Evolutionary conservation across 768 basidiomycete genomes (phyloP).

Genomic region (Exidia glandulosa): DNA sequence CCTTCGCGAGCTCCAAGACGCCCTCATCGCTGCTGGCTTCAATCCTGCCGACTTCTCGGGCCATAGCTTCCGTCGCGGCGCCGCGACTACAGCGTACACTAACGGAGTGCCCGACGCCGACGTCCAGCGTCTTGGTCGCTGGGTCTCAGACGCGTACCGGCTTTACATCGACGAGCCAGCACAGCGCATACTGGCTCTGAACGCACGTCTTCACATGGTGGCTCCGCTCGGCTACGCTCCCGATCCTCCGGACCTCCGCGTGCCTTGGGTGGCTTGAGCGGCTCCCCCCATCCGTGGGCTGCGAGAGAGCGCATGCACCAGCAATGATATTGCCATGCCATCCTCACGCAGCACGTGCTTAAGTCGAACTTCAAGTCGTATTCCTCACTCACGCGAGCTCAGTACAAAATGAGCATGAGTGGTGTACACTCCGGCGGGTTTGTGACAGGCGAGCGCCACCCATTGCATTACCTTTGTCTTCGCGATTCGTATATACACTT

Average conservation of each 20-base stretch:
- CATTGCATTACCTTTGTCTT: too few species aligned
- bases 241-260: background rate
- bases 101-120: slow-evolving; percentile 22
- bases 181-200: background rate
- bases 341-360: background rate
- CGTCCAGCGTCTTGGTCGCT: slow-evolving; percentile 27
- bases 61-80: slow-evolving; percentile 3
- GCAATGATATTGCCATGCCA: background rate
- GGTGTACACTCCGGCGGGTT: too few species aligned
- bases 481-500: too few species aligned
- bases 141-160: slow-evolving; percentile 28
- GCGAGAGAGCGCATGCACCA: background rate
- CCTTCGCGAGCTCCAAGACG: background rate
- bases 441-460: too few species aligned
- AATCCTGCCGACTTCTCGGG: slow-evolving; percentile 9
- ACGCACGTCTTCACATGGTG: background rate
- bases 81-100: slow-evolving; percentile 18
- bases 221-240: background rate
- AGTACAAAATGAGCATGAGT: background rate
- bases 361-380: background rate
- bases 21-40: slow-evolving; percentile 1
- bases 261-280: background rate
- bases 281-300: background rate
- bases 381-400: background rate
- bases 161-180: slow-evolving; percentile 22